A percentile compares a stretch with the other conserved stretches of the same genome.
These are phyloP conservation scores for Cyphellophora europaea DNA, from an alignment of 2,329 filamentous ascomycete genomes.

Conservation along the genomic window DNA sequence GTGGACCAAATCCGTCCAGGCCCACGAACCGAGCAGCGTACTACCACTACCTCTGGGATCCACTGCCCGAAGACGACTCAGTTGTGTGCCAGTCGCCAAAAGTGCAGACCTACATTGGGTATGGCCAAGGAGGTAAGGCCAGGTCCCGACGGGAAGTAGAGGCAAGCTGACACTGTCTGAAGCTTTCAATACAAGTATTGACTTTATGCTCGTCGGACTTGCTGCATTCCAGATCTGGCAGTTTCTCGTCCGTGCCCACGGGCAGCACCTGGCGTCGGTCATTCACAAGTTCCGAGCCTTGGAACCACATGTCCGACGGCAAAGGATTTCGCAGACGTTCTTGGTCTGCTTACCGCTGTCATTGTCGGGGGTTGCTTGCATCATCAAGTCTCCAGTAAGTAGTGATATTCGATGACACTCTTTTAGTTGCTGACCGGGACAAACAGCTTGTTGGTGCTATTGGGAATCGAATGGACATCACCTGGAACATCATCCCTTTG, in stretches of 20 bases:
- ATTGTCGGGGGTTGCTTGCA: constrained; percentile 26
- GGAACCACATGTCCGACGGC: constrained; percentile 21
- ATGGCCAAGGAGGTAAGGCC: constrained; percentile 25
- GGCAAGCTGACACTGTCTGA: not conserved
- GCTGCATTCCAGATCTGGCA: constrained; percentile 28
- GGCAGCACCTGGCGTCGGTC: constrained; percentile 19
- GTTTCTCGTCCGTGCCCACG: constrained; percentile 23
- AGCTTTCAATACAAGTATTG: constrained; percentile 27
- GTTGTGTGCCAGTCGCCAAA: constrained; percentile 24
- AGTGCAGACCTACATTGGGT: constrained; percentile 27
- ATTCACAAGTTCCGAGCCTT: constrained; percentile 23
- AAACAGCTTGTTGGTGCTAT: constrained; percentile 26
- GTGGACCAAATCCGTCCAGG: constrained; percentile 25
- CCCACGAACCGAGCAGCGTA: constrained; percentile 22
- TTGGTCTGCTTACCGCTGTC: constrained; percentile 25
- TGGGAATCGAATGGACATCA: constrained; percentile 25
- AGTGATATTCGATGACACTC: not conserved
- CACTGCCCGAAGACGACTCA: constrained; percentile 24
- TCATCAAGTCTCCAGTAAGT: constrained; percentile 27
- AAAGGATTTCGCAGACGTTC: constrained; percentile 27
- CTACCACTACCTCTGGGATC: constrained; percentile 31
- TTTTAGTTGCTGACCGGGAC: constrained; percentile 2
- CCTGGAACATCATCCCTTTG: constrained; percentile 27
- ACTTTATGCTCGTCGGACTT: constrained; percentile 23
- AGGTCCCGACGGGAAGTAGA: not conserved